Evolutionary conservation across 345 rosid genomes (phyloP), one percentile per base, ranked within the genome.

Genomic region (Pelargonium nanum): DNA sequence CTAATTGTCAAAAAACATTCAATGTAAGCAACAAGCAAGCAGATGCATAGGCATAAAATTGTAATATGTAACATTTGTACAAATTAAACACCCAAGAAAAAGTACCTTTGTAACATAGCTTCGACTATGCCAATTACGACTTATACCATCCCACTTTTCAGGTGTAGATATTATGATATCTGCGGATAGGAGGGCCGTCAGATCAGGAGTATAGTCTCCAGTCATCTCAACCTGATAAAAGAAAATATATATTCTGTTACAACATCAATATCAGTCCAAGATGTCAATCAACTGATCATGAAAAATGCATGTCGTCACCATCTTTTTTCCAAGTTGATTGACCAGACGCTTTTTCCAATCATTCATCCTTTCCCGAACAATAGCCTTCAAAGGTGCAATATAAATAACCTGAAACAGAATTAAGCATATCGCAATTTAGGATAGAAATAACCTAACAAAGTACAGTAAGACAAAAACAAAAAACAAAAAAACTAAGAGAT

Each of bases 71-170:
- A 26, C 16, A 28, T 26, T 54, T 24, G 19, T 63, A 32, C n/a
- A 54, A 61, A n/a, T 48, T 54, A 40, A 6, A 40, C 61, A 54
- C 58, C 51, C 66, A 70, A 10, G 69, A 50, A 19, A 66, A 62
- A 66, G 24, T 12, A 87, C 98, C 95, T 92, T 92, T 58, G 83
- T 89, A 25, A 92, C 98, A 74, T 92, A 92, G 83, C 91, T 82
- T 75, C 98, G 83, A 75, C 80, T 87, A 64, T 92, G 93, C 98
- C 98, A 92, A 67, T 92, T 92, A 63, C 98, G 98, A 74, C 98
- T 92, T 57, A 92, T 92, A 57, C 98, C 98, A 80, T 92, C 98
- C 98, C 98, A 92, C 76, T 92, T 92, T 71, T 92, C 98, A 58
- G 98, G 98, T 69, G 98, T 92, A 25, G 98, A 85, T 77, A 92